Evolutionary conservation across 441 rosid species (phyloP).

Genomic region (Erodium moschatum): DNA sequence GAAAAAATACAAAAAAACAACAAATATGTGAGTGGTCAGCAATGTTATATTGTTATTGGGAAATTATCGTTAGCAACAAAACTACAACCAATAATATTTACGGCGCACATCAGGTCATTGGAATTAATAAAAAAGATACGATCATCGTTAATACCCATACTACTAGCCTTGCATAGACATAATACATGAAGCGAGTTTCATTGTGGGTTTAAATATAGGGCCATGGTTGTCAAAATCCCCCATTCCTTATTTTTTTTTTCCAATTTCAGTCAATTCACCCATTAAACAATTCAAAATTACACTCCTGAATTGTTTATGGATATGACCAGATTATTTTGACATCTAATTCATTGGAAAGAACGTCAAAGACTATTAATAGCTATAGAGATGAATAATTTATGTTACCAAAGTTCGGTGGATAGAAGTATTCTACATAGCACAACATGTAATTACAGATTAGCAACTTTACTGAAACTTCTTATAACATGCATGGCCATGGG

Average conservation of each 20-base stretch:
- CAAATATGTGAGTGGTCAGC: conserved; percentile 4
- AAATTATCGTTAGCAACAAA: neutral
- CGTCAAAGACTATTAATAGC: neutral
- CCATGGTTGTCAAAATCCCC: too few species aligned
- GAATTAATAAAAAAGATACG: neutral
- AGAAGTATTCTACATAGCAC: neutral
- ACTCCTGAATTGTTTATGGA: neutral
- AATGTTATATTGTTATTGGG: neutral
- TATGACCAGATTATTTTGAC: neutral
- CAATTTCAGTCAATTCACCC: neutral
- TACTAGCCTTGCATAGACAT: neutral
- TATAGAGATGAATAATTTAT: neutral
- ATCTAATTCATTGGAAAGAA: conserved; percentile 2
- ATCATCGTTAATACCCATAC: neutral
- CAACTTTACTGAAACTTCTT: neutral
- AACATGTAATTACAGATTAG: neutral
- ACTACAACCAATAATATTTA: neutral
- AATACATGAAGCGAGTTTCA: neutral
- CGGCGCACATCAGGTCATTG: too few species aligned
- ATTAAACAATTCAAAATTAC: neutral
- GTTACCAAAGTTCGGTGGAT: neutral
- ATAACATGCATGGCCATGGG: neutral
- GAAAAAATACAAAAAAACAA: conserved; percentile 13
- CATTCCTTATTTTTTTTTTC: neutral
- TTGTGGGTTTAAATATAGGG: neutral